A percentile compares a stretch with the other conserved stretches of the same genome.
phyloP scores from a whole-genome alignment of 2,329 filamentous ascomycete species.

The Aspergillus ustus region DNA sequence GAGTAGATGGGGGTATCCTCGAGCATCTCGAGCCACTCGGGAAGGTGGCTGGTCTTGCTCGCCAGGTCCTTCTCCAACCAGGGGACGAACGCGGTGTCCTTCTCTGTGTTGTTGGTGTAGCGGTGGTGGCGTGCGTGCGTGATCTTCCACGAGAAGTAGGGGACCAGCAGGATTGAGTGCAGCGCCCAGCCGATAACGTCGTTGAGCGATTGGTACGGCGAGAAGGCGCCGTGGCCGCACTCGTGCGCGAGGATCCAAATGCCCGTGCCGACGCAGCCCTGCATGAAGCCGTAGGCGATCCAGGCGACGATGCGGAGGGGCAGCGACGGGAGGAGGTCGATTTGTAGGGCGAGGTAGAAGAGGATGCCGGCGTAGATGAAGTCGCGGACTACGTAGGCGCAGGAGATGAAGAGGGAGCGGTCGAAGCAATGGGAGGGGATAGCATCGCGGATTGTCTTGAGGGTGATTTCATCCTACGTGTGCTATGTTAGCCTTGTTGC shows the following conservation, averaged over 20 bases:
- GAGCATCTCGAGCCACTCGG: slow-evolving; percentile 56
- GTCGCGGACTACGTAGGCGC: slow-evolving; percentile 63
- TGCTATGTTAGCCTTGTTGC: neutral
- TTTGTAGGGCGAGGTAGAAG: slow-evolving; percentile 58
- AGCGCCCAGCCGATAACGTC: slow-evolving; percentile 65
- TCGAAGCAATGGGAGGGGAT: slow-evolving; percentile 68
- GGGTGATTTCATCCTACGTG: slow-evolving; percentile 19
- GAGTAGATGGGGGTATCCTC: slow-evolving; percentile 67
- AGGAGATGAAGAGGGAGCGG: slow-evolving; percentile 56
- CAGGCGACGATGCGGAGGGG: slow-evolving; percentile 56
- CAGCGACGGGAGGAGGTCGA: slow-evolving; percentile 55
- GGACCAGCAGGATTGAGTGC: slow-evolving; percentile 70
- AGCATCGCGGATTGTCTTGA: slow-evolving; percentile 44
- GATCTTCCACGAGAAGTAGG: slow-evolving; percentile 75
- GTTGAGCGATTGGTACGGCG: slow-evolving; percentile 61
- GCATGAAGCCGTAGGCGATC: slow-evolving; percentile 64
- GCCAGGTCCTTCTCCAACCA: slow-evolving; percentile 43
- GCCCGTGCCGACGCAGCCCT: slow-evolving; percentile 69
- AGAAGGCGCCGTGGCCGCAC: slow-evolving; percentile 72
- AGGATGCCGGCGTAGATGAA: slow-evolving; percentile 55
- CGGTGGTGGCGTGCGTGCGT: slow-evolving; percentile 72
- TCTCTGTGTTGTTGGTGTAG: slow-evolving; percentile 69
- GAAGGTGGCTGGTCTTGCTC: slow-evolving; percentile 49
- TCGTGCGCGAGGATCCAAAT: slow-evolving; percentile 75
- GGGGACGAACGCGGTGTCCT: slow-evolving; percentile 69